Conservation (phyloP, 2,329 filamentous ascomycete species). For the Colletotrichum zoysiae region DNA sequence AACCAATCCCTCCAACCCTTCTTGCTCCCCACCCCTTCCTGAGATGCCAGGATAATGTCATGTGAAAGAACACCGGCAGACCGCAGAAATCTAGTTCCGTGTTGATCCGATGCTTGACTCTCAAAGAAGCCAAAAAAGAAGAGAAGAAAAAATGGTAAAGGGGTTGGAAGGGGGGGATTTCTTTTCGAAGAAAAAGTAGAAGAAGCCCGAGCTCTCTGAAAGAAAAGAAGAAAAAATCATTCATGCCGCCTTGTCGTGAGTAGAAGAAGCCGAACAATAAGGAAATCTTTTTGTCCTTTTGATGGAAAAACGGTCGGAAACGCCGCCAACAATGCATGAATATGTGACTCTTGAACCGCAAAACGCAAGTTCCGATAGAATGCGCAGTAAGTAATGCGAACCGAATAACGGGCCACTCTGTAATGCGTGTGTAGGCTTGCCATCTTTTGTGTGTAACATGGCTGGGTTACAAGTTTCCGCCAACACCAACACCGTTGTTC, state of each 20-base stretch:
- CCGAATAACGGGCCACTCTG: conserved; percentile 13
- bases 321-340: conserved; percentile 55
- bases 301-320: conserved; percentile 45
- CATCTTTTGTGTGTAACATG: conserved; percentile 3
- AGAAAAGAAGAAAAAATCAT: conserved; percentile 42
- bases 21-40: conserved; percentile 24
- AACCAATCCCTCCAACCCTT: conserved; percentile 31
- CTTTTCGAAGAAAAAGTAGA: conserved; percentile 26
- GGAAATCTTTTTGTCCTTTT: conserved; percentile 39
- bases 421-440: conserved; percentile 13
- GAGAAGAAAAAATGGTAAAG: background rate
- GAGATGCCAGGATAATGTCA: conserved; percentile 3
- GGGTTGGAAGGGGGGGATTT: conserved; percentile 26
- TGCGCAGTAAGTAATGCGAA: conserved; percentile 35
- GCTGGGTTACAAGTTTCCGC: conserved; percentile 55
- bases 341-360: conserved; percentile 41
- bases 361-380: conserved; percentile 37
- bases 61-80: conserved; percentile 38
- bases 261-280: conserved; percentile 43
- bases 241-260: conserved; percentile 39
- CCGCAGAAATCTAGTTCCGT: conserved; percentile 34
- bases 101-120: conserved; percentile 28
- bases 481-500: conserved; percentile 63
- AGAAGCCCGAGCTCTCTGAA: conserved; percentile 21
- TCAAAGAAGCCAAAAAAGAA: conserved; percentile 42